Percentiles rank a stretch among this genome's conserved stretches.
Evolutionary conservation across 345 rosid genomes (phyloP).

Genomic region (Euphorbia lathyris): DNA sequence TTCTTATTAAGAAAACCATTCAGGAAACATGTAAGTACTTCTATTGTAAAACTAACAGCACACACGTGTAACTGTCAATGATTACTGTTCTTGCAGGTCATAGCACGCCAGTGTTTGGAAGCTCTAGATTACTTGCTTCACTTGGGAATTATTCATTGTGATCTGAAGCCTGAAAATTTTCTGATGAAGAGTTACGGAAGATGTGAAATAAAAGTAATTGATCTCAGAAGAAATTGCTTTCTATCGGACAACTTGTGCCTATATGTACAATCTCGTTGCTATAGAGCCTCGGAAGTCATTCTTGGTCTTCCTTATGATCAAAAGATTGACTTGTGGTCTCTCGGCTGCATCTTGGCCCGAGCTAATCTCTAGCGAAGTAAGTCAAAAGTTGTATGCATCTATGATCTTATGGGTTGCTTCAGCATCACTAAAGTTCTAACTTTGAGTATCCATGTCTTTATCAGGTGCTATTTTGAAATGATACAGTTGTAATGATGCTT

Average conservation of each 20-base stretch:
- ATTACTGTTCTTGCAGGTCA: too few species aligned
- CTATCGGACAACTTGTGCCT: too few species aligned
- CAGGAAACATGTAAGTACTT: too few species aligned
- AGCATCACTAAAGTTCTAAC: neutral
- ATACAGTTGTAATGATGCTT: too few species aligned
- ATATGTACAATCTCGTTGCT: conserved; percentile 93
- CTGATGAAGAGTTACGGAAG: too few species aligned
- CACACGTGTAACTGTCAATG: too few species aligned
- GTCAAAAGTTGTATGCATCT: too few species aligned
- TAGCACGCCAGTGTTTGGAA: conserved; percentile 97
- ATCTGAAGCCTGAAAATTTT: conserved; percentile 95
- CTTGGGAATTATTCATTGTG: conserved; percentile 92
- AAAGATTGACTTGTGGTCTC: conserved; percentile 93
- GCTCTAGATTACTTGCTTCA: conserved; percentile 79
- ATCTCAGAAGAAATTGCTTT: too few species aligned
- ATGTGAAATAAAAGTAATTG: too few species aligned
- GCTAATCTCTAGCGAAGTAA: conserved; percentile 87
- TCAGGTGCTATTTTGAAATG: too few species aligned
- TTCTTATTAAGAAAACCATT: too few species aligned
- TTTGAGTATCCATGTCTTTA: conserved; percentile 6
- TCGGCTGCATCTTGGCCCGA: conserved; percentile 93
- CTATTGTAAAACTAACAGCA: too few species aligned
- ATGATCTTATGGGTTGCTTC: neutral
- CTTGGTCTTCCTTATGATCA: conserved; percentile 84
- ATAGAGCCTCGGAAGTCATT: conserved; percentile 96